Evolutionary conservation across 2,329 filamentous ascomycete species (phyloP), one percentile per base, ranked within the genome.

Genomic region (Fusarium aywerte): DNA sequence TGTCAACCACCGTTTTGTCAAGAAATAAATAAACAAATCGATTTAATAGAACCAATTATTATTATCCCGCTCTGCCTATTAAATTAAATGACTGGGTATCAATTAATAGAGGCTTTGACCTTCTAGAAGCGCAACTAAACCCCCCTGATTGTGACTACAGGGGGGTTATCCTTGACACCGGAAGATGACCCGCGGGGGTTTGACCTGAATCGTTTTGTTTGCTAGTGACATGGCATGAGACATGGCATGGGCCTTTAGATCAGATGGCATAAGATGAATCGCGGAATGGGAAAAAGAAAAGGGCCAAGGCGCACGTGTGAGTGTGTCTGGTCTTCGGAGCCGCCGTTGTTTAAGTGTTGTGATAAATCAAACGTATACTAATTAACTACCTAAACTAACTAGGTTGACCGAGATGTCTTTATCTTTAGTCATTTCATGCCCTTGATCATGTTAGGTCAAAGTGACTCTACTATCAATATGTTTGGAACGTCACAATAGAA

Each of bases 101-200:
- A 64, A 47, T 39, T 15, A 12, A 42, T 56, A 48, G 35, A 65
- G 38, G 58, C 67, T 64, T 62, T 61, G 47, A 50, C 60, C 60
- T 73, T 73, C 71, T 73, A 73, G 71, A 73, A 73, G 67, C 51
- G 35, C 23, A 29, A 36, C 32, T 27, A 51, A n/a, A 39, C 45
- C 18, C 56, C 62, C 66, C 51, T 65, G 66, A 42, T 62, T 48
- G 62, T 49, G 61, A 67, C 47, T n/a, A 32, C 33, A 64, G 70
- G 67, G 64, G 70, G 70, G 64, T 32, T 40, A 39, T 39, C 49
- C 59, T 35, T 36, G 59, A 60, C 53, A 31, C 69, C 71, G 71
- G 71, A 72, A 73, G 59, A 49, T 18, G 61, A 43, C 51, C 71
- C 71, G 67, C 62, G 70, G 15, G 59, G 38, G 51, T 20, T 23